Evolutionary conservation across 805 yeast genomes (phyloP), one percentile per base, ranked within the genome.

Genomic region (Torulaspora indica): DNA sequence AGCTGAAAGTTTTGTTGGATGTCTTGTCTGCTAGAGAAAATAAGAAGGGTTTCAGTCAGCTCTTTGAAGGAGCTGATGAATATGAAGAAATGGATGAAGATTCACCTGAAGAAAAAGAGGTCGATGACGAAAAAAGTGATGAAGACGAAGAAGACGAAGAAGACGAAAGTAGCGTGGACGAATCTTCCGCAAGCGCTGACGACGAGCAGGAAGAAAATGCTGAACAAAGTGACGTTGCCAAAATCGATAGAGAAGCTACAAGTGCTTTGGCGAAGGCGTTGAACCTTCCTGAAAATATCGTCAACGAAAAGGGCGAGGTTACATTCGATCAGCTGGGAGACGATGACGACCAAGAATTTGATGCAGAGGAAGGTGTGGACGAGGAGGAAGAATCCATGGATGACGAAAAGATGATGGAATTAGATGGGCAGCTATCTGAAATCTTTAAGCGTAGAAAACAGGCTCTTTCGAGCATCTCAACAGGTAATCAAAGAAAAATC

Each of bases 321-420:
- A 71, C 68, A 8, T 66, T 66, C 6, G 80, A 75, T 31, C 77
- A 70, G 14, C 76, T 72, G 3, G 76, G 71, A 34, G 58, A 64
- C 51, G 59, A 69, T 9, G 71, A 67, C 10, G 70, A 65, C 30
- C 69, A 60, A 2, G 79, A 71, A 33, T 58, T 64, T 52, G 60
- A 69, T 10, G 70, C 64, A 28, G 69, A 72, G 29, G 78, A 68
- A 7, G 80, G 73, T 4, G 77, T 72, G 23, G 81, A 76, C 23
- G 75, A 77, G 5, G 81, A 77, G 20, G 85, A 81, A 40, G 95
- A 85, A 53, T 81, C 91, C 0, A 86, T 89, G 95, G 95, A 90
- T 48, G 97, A 90, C 64, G 96, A 90, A 56, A 89, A 89, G 61
- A 91, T 91, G 98, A 80, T 89, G 82, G 95, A 90, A 15, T 76